Base-by-base conservation (phyloP, 257 asterid species). In the Solanum lycopersicoides region DNA sequence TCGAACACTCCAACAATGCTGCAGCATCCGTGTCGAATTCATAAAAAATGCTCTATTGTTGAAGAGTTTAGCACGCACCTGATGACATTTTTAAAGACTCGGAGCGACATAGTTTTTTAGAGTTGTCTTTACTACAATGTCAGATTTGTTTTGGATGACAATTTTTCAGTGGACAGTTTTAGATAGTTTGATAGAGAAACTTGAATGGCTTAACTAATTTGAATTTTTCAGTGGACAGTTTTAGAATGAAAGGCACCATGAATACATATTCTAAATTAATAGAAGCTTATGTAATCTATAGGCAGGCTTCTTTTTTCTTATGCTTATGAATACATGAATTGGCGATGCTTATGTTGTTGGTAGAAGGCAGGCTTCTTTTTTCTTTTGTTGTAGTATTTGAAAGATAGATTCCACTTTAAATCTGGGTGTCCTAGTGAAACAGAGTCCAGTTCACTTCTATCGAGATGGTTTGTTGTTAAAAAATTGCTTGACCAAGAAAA, bases 361-460 rank as follows among this genome's bases (percentile, higher is more conserved):
- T 23, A 39, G 82, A 74, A 74, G 84, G 66, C 66, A 15, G 65
- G 66, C 41, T 80, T 9, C 28, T 32, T 45, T 45, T 44, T 80
- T 80, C 28, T 80, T 80, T 45, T 4, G 68, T 18, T 28, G 84
- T 80, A 80, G 42, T 47, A 47, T 47, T 47, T 80, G 68, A 47
- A 45, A 80, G 84, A 80, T 47, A 45, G 42, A 25, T 80, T 79
- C 66, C 63, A 47, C 68, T 80, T 80, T 47, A 80, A 80, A 80
- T 80, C 66, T 15, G 44, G 18, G 42, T 79, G 41, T 80, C 28
- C 50, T 44, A 25, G 84, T 77, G 84, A 77, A 77, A 45, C 65
- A 44, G 65, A 15, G 41, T 44, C 63, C 63, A 44, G 15, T 77
- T 25, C 44, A 44, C 41, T 77, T 77, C 41, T 44, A 35, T 25